A percentile compares a stretch with the other conserved stretches of the same genome.
These are phyloP conservation scores for Dryadomyces quercivorus DNA, from an alignment of 2,329 filamentous ascomycete genomes.

Conservation along the genomic window DNA sequence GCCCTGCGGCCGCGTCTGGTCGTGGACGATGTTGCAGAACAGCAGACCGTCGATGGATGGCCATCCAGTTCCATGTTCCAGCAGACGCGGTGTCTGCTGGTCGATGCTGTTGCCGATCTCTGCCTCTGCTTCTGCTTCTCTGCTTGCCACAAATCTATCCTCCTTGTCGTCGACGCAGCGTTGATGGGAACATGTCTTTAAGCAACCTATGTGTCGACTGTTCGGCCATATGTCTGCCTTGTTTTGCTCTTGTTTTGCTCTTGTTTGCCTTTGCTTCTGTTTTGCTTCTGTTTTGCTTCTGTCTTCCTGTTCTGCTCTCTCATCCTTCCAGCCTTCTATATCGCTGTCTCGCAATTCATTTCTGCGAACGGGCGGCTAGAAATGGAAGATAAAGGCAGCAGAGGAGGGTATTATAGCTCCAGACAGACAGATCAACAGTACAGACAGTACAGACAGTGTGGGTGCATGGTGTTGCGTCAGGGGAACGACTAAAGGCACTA, in stretches of 20 bases:
- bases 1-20: background rate
- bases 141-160: background rate
- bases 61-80: background rate
- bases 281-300: background rate
- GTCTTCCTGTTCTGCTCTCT: background rate
- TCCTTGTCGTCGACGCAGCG: too few species aligned
- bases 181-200: background rate
- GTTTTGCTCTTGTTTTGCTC: background rate
- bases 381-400: background rate
- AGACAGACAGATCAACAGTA: background rate
- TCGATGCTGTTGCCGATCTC: background rate
- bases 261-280: background rate
- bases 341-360: slow-evolving; percentile 2
- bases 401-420: background rate
- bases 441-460: background rate
- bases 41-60: background rate
- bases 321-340: background rate
- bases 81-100: background rate
- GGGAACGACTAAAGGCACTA: background rate
- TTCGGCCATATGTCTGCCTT: background rate
- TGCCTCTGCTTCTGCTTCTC: background rate
- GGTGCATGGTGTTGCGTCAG: background rate
- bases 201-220: too few species aligned
- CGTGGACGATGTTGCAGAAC: background rate
- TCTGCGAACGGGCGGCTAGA: background rate